Base-by-base conservation (phyloP, 306 rosid species). In the Trifolium fragiferum region DNA sequence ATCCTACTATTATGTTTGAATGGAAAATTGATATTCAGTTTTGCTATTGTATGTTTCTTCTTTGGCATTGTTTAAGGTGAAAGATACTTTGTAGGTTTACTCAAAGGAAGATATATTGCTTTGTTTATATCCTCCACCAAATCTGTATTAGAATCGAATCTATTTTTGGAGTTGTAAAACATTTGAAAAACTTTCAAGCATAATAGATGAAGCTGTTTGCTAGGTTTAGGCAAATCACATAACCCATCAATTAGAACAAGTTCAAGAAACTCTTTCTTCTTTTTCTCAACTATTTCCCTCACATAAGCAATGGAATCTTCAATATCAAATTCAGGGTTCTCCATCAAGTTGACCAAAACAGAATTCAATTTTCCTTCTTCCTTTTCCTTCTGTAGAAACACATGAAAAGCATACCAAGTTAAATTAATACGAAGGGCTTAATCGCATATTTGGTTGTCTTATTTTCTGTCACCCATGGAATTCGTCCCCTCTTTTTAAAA, bases 121-220 rank as follows among this genome's bases (percentile, higher is more conserved):
- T 81, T 86, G 37, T 55, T 15, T 64, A 83, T 86, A 57, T 83
- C 84, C 8, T 63, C 59, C 66, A 81, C 68, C 76, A 86, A 0
- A n/a, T 78, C 84, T n/a, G 87, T 80, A 37, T 75, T 41, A 4
- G 85, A 83, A 25, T 86, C 87, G 55, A 11, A 83, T 37, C 10
- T 57, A 62, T 86, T 86, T 13, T 15, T 33, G 0, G 81, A 63
- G 77, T 87, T 76, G 83, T 1, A 87, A 74, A 87, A 82, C 86
- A 86, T 84, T 30, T 86, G 83, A 59, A 83, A 86, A 19, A 59
- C 87, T 73, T 81, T 86, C 70, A 83, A 62, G 55, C 87, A 83
- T 41, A 80, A 72, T 2, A 86, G 71, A 72, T 86, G 84, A 7
- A 86, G 76, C 5, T 54, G 71, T 68, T 72, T 79, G 76, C 46